Evolutionary conservation across 805 yeast genomes (phyloP).

Genomic region (Novakomyces olei): DNA sequence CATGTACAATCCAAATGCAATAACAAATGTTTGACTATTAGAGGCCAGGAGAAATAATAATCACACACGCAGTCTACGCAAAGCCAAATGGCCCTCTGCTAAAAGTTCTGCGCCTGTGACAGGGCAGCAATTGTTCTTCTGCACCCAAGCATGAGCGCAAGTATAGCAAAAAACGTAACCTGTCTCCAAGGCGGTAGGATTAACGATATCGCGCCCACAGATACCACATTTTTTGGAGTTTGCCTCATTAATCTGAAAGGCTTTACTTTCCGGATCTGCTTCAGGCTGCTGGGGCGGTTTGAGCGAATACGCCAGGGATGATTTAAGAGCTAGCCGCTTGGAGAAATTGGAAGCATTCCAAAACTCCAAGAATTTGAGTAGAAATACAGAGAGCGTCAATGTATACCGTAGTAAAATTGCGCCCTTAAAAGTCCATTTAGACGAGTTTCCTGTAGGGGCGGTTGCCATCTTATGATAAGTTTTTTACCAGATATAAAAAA

Average conservation of each 20-base stretch:
- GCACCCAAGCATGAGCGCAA: slow-evolving; percentile 49
- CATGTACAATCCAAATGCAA: no score
- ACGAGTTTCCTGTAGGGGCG: no score
- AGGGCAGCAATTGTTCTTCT: slow-evolving; percentile 55
- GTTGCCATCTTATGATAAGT: no score
- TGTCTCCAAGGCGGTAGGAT: slow-evolving; percentile 76
- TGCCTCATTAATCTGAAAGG: slow-evolving; percentile 12
- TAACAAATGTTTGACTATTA: no score
- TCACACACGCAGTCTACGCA: no score
- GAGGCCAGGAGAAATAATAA: no score
- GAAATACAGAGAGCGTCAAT: no score
- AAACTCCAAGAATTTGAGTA: slow-evolving; percentile 77
- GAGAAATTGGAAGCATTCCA: slow-evolving; percentile 66
- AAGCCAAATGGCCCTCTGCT: no score
- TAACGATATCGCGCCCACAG: slow-evolving; percentile 39
- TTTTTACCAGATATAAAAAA: no score
- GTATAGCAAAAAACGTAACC: slow-evolving; percentile 80
- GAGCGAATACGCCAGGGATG: not conserved
- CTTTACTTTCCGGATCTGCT: not conserved
- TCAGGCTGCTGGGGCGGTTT: not conserved
- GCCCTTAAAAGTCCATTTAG: no score
- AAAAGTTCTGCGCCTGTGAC: slow-evolving; percentile 30
- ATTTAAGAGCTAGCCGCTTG: slow-evolving; percentile 28
- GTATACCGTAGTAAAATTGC: no score
- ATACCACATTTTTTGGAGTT: slow-evolving; percentile 32